A percentile compares a stretch with the other conserved stretches of the same genome.
Evolutionary conservation across 129 eudicot genomes (phyloP).

Genomic region (Saposhnikovia divaricata): DNA sequence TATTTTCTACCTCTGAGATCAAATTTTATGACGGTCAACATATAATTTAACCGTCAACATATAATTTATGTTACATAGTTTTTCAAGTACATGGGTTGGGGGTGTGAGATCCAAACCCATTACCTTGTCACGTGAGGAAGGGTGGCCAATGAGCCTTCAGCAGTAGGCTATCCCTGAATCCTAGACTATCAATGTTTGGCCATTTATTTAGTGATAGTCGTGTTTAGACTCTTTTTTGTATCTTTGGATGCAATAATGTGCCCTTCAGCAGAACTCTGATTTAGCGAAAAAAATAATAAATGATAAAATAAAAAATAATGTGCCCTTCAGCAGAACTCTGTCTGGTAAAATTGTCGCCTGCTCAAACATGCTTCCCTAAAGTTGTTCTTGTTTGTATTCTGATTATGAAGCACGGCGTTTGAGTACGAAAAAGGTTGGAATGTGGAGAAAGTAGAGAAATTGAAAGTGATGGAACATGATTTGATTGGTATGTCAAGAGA

Average conservation of each 20-base stretch:
- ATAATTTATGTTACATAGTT: not conserved
- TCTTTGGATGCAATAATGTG: not conserved
- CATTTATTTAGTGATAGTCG: not conserved
- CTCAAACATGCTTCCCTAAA: not conserved
- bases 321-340: not conserved
- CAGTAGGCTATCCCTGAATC: not conserved
- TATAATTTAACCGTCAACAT: not conserved
- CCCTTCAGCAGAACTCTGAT: not conserved
- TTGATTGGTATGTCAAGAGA: constrained; percentile 54
- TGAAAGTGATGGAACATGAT: constrained; percentile 65
- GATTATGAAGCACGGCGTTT: constrained; percentile 43
- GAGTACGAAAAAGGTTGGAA: constrained; percentile 61
- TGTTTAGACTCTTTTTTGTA: not conserved
- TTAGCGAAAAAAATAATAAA: no score
- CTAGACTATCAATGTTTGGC: not conserved
- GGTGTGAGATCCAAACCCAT: not conserved
- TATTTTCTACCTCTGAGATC: not conserved
- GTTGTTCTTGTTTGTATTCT: not conserved
- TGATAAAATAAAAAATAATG: not conserved
- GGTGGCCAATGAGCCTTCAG: not conserved
- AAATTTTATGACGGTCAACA: not conserved
- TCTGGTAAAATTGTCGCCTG: not conserved
- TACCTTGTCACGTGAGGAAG: not conserved
- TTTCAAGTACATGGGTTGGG: not conserved
- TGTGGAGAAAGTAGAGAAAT: constrained; percentile 53